These are phyloP conservation scores for Microbotryum intermedium DNA, from an alignment of 1,284 basidiomycete genomes.

Conservation along the genomic window DNA sequence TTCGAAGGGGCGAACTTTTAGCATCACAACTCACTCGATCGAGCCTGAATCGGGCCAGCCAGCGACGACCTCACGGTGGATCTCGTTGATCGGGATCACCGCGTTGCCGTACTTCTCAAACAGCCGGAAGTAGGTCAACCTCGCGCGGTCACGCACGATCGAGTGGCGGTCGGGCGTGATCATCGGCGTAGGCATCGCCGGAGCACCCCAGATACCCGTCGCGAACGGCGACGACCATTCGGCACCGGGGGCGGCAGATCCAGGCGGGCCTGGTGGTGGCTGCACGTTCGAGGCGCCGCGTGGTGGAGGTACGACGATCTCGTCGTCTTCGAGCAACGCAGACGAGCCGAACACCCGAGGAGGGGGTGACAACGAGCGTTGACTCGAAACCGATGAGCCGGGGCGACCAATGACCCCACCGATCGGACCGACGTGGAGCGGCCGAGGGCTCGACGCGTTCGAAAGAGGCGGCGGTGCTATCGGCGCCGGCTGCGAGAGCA, in stretches of 20 bases:
- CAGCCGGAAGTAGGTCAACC: constrained; percentile 28
- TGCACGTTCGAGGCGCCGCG: constrained; percentile 4
- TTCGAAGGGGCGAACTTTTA: too few species aligned
- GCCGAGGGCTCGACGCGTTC: not conserved
- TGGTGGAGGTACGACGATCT: constrained; percentile 21
- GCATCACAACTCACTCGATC: constrained; percentile 23
- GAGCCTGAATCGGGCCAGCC: constrained; percentile 27
- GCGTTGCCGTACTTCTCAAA: constrained; percentile 21
- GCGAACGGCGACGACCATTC: constrained; percentile 12
- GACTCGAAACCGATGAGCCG: constrained; percentile 6
- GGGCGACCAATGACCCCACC: constrained; percentile 23
- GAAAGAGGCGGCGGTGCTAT: not conserved
- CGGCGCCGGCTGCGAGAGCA: not conserved
- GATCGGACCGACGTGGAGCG: constrained; percentile 11
- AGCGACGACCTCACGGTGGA: constrained; percentile 28
- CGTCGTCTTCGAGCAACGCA: constrained; percentile 28
- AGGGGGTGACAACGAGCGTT: constrained; percentile 9
- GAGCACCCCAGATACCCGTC: constrained; percentile 24
- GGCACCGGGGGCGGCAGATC: not conserved
- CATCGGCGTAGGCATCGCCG: constrained; percentile 13
- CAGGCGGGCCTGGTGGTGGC: not conserved
- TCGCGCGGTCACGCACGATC: constrained; percentile 31
- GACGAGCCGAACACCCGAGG: constrained; percentile 23
- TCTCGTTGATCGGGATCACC: constrained; percentile 27
- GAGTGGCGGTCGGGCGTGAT: constrained; percentile 27